Base-by-base conservation (phyloP, 2,329 filamentous ascomycete genomes). In the Penicillium sp. region DNA sequence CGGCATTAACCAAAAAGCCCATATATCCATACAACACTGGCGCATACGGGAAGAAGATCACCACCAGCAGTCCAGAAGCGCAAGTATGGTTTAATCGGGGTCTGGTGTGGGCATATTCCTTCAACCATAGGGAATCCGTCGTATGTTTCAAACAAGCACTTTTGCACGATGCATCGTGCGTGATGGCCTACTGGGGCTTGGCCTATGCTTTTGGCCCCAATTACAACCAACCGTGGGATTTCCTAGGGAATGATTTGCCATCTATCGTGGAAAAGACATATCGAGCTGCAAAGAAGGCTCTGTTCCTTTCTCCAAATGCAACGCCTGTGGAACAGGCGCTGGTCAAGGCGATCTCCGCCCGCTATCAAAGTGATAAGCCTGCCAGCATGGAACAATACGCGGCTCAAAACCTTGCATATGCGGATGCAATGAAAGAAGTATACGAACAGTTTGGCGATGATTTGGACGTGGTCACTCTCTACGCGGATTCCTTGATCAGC, bases 151-250 rank as follows among this genome's bases (percentile, higher is more conserved):
- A 72, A 41, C 65, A 66, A 16, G 72, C 70, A 11, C 69, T 74
- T 34, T 48, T 57, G 1, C 44, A 67, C 45, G 74, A 76, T 59
- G 60, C 62, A 9, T 53, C 55, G 14, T 76, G 70, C 53, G 68
- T 71, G 1, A 71, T 76, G 64, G 73, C 73, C 7, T 70, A 74
- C 54, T 76, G 73, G 73, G 73, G 73, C 1, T 59, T 75, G 4
- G 71, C 89, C 0, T 91, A 88, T 67, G 78, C 85, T 1, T 73
- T 89, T 0, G 89, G 89, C 0, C 89, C 89, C 3, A 91, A 93
- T 65, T 87, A 89, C 70, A 90, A 92, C 74, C 90, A 91, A 65
- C 85, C 88, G 0, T 91, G 89, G 89, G 81, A 84, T 27, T 78
- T 84, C 23, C 90, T 91, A 60, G 86, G 88, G 50, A 71, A 78